Evolutionary conservation across 1,139 yeast genomes (phyloP).

Genomic region (Scheffersomyces quercinus): DNA sequence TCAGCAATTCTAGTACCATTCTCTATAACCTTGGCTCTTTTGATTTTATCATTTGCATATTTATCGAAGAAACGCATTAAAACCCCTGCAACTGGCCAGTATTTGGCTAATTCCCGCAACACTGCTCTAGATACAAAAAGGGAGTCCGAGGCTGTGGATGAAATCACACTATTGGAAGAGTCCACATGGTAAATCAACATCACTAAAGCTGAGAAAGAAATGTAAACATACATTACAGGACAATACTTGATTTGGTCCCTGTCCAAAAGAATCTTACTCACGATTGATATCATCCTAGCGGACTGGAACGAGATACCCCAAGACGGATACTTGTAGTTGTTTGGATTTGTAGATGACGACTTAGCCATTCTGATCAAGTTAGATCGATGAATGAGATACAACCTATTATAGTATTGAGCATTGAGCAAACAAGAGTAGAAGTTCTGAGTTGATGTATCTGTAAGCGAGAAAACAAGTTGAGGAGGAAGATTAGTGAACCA

Average conservation of each 20-base stretch:
- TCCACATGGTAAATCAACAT: constrained; percentile 77
- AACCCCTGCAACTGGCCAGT: constrained; percentile 47
- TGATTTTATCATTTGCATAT: constrained; percentile 46
- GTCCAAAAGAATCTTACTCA: constrained; percentile 58
- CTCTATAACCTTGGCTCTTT: constrained; percentile 47
- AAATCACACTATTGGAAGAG: constrained; percentile 55
- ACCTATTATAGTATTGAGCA: constrained; percentile 71
- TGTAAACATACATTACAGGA: constrained; percentile 58
- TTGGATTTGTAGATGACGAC: constrained; percentile 41
- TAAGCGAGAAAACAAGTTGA: constrained; percentile 61
- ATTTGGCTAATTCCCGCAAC: constrained; percentile 51
- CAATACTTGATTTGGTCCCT: constrained; percentile 53
- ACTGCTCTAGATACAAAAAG: constrained; percentile 53
- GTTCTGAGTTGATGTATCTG: constrained; percentile 52
- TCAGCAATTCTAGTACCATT: constrained; percentile 40
- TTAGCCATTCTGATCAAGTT: constrained; percentile 58
- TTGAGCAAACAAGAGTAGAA: constrained; percentile 64
- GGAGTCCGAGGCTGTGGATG: constrained; percentile 61
- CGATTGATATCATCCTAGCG: constrained; percentile 74
- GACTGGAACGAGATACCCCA: constrained; percentile 89
- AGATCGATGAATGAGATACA: constrained; percentile 72
- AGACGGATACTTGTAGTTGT: constrained; percentile 65
- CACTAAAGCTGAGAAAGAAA: constrained; percentile 67
- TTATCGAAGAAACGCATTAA: constrained; percentile 44
- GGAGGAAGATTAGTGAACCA: constrained; percentile 76